These are phyloP conservation scores for Leccinum subgranulosum DNA, from an alignment of 768 basidiomycete species.

Conservation along the genomic window DNA sequence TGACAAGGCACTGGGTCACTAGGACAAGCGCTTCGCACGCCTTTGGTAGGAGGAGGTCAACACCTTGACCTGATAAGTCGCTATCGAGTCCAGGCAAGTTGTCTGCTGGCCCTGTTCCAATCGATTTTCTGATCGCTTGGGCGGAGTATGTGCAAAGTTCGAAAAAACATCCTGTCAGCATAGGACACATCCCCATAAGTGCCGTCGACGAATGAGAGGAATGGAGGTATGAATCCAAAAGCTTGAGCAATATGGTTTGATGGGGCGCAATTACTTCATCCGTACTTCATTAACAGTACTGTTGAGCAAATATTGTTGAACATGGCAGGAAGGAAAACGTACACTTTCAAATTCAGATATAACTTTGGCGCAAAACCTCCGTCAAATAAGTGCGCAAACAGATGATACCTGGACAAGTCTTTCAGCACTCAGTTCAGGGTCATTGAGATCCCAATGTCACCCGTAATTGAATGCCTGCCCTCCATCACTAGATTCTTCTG, in stretches of 20 bases:
- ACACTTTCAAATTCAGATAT: constrained; percentile 63
- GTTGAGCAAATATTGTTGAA: constrained; percentile 6
- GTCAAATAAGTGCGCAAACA: constrained; percentile 64
- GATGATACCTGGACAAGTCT: constrained; percentile 49
- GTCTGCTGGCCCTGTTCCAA: constrained; percentile 30
- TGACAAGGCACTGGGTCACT: constrained; percentile 71
- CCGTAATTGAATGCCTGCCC: constrained; percentile 75
- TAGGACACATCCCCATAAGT: constrained; percentile 47
- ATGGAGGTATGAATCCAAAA: constrained; percentile 82
- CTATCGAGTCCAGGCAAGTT: background rate
- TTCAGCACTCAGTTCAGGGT: constrained; percentile 7
- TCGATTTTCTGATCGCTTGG: constrained; percentile 46
- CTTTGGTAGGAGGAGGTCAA: constrained; percentile 73
- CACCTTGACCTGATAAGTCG: constrained; percentile 28
- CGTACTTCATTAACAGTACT: constrained; percentile 38
- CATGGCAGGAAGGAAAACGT: constrained; percentile 22
- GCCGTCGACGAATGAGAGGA: constrained; percentile 38
- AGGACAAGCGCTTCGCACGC: constrained; percentile 80
- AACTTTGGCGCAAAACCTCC: constrained; percentile 54
- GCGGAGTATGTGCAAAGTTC: constrained; percentile 58
- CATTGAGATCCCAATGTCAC: constrained; percentile 36
- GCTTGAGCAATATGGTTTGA: constrained; percentile 84
- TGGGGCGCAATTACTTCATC: constrained; percentile 78
- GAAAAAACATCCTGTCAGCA: constrained; percentile 63
- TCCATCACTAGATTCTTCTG: constrained; percentile 59